Conservation (phyloP, 208 protist species). For the Acanthamoeba quina region DNA sequence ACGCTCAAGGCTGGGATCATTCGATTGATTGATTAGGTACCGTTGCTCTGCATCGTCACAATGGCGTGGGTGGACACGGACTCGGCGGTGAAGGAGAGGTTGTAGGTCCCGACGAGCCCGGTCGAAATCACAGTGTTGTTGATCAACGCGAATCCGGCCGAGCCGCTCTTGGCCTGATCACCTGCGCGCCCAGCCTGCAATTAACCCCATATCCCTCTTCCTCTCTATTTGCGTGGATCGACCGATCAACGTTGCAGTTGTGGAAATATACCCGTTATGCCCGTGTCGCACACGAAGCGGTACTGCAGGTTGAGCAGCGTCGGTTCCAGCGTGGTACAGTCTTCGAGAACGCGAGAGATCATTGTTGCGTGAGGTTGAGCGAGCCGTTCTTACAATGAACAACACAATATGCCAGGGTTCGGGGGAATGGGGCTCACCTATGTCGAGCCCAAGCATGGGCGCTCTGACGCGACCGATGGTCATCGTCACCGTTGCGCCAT, state of each 20-base stretch:
- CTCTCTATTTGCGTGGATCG: neutral
- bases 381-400: neutral
- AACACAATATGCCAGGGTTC: neutral
- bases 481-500: neutral
- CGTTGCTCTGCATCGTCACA: neutral
- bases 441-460: neutral
- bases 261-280: neutral
- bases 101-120: constrained; percentile 17
- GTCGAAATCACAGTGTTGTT: neutral
- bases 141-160: constrained; percentile 15
- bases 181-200: neutral
- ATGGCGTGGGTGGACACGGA: neutral
- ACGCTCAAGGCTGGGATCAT: neutral
- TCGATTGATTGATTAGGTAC: neutral
- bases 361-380: neutral
- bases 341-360: neutral
- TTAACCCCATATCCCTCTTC: neutral
- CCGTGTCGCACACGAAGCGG: constrained; percentile 30
- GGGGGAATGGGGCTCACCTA: neutral
- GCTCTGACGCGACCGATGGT: neutral
- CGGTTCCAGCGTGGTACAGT: neutral
- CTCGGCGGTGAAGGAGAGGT: constrained; percentile 13
- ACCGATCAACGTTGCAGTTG: neutral
- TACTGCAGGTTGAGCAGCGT: neutral
- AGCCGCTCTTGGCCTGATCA: neutral